Evolutionary conservation across 495 filamentous ascomycete genomes (phyloP).

Genomic region (Mycothermus thermophilus): DNA sequence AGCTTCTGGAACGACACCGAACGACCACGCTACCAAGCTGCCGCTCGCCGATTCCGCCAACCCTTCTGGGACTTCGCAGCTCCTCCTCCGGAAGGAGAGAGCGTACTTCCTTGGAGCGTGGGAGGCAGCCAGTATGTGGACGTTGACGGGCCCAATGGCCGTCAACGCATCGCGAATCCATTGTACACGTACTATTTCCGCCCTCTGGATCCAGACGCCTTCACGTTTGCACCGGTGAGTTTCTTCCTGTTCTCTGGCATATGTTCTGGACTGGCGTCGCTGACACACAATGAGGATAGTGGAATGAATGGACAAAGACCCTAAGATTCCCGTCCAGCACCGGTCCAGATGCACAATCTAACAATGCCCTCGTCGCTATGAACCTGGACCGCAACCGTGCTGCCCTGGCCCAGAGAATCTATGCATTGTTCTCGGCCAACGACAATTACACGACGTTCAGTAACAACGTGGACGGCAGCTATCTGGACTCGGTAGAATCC

Average conservation of each 20-base stretch:
- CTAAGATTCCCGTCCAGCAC: conserved; percentile 33
- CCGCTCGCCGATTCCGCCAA: conserved; percentile 43
- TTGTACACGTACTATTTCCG: conserved; percentile 48
- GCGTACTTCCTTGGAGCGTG: conserved; percentile 36
- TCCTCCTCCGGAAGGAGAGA: conserved; percentile 31
- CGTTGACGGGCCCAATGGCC: conserved; percentile 39
- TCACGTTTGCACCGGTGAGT: conserved; percentile 33
- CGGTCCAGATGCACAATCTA: conserved; percentile 32
- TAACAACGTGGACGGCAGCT: conserved; percentile 36
- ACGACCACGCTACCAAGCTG: conserved; percentile 32
- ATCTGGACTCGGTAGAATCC: conserved; percentile 47
- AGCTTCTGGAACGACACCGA: conserved; percentile 34
- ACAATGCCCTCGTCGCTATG: conserved; percentile 35
- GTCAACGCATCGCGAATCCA: conserved; percentile 44
- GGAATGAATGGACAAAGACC: conserved; percentile 32
- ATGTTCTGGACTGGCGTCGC: too few species aligned
- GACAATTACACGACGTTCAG: conserved; percentile 44
- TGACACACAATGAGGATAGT: too few species aligned
- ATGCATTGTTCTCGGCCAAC: conserved; percentile 45
- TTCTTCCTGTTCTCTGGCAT: not conserved
- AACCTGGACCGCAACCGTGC: conserved; percentile 35
- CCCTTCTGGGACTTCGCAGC: conserved; percentile 61
- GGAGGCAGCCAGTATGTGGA: conserved; percentile 28
- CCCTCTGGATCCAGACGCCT: conserved; percentile 33
- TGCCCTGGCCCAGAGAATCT: conserved; percentile 37